Evolutionary conservation across 2,329 filamentous ascomycete genomes (phyloP).

Genomic region (Didymella glomerata): DNA sequence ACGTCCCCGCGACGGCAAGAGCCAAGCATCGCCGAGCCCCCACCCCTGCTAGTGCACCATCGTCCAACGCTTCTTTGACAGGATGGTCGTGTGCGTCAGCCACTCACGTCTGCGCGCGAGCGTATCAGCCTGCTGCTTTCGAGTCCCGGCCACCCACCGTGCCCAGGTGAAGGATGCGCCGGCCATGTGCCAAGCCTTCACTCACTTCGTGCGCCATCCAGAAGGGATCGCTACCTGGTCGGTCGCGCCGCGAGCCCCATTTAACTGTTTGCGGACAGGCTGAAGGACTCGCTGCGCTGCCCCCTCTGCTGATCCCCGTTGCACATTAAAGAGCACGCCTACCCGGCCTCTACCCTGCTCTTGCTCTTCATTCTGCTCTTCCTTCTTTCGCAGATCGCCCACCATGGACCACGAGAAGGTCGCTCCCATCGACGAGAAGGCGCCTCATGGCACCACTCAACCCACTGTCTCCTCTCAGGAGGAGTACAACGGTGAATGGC

Average conservation of each 20-base stretch:
- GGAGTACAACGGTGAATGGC: conserved; percentile 35
- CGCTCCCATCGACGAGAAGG: conserved; percentile 41
- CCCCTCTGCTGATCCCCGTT: conserved; percentile 38
- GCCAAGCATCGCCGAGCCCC: conserved; percentile 16
- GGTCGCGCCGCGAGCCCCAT: conserved; percentile 34
- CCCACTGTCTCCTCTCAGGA: conserved; percentile 26
- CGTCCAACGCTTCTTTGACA: conserved; percentile 31
- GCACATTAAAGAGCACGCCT: conserved; percentile 37
- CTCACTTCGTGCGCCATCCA: conserved; percentile 27
- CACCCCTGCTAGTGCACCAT: conserved; percentile 23
- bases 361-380: conserved; percentile 19
- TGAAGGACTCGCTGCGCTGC: conserved; percentile 27
- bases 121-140: conserved; percentile 27
- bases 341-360: conserved; percentile 9
- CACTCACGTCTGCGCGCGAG: conserved; percentile 26
- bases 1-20: conserved; percentile 33
- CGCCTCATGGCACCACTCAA: conserved; percentile 22
- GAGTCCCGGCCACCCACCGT: conserved; percentile 16
- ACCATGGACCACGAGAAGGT: conserved; percentile 39
- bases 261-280: conserved; percentile 26
- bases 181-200: conserved; percentile 32
- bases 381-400: conserved; percentile 28
- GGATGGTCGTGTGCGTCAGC: conserved; percentile 27
- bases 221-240: conserved; percentile 33
- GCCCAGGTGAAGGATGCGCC: conserved; percentile 21